Evolutionary conservation across 1,284 basidiomycete genomes (phyloP).

Genomic region (Phellopilus nigrolimitatus): DNA sequence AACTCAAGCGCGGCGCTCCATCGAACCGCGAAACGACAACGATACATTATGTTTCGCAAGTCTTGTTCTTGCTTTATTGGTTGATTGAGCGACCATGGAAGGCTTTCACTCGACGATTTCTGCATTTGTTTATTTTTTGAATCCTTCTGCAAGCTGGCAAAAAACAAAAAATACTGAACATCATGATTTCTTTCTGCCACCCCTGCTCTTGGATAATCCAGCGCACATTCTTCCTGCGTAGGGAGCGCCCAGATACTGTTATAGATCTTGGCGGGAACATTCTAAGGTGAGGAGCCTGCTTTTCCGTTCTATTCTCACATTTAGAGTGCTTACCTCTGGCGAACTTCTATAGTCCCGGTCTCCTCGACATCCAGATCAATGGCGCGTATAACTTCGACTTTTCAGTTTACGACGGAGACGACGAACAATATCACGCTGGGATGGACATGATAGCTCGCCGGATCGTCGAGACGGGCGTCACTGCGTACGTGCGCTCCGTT

Average conservation of each 20-base stretch:
- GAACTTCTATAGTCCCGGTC: slow-evolving; percentile 57
- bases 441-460: slow-evolving; percentile 67
- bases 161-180: no score
- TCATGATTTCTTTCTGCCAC: no score
- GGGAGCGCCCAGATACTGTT: slow-evolving; percentile 55
- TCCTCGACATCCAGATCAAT: slow-evolving; percentile 80
- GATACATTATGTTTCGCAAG: no score
- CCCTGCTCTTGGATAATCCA: no score
- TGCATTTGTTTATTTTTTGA: no score
- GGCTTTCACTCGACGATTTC: no score
- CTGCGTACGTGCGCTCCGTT: slow-evolving; percentile 52
- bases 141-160: no score
- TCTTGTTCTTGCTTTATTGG: no score
- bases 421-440: slow-evolving; percentile 62
- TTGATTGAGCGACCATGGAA: no score
- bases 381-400: slow-evolving; percentile 91
- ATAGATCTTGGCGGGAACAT: slow-evolving; percentile 72
- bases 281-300: slow-evolving; percentile 45
- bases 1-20: no score
- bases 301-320: neutral
- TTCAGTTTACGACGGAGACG: slow-evolving; percentile 69
- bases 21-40: no score
- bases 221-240: slow-evolving; percentile 62
- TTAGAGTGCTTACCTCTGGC: neutral
- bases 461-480: slow-evolving; percentile 85